Conservation (phyloP, 2,329 filamentous ascomycete species). For the Karstenula rhodostoma region DNA sequence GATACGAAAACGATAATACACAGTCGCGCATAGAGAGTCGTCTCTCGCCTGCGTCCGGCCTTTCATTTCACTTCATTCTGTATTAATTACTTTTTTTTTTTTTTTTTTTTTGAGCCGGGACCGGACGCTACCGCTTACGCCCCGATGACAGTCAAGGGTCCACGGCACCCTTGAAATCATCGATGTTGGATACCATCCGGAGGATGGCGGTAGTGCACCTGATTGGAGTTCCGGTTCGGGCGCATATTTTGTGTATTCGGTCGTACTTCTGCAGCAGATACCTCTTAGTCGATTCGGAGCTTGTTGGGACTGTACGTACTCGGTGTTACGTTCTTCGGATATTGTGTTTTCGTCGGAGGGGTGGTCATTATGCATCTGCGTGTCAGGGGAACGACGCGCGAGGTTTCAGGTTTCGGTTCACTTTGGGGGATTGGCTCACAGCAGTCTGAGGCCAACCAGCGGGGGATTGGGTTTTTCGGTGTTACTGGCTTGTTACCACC, state of each 20-base stretch:
- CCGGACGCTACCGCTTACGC: slow-evolving; percentile 28
- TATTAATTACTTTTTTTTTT: slow-evolving; percentile 43
- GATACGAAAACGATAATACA: slow-evolving; percentile 40
- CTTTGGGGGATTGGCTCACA: slow-evolving; percentile 23
- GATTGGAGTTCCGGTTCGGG: slow-evolving; percentile 29
- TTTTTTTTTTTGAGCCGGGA: slow-evolving; percentile 21
- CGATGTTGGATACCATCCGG: slow-evolving; percentile 31
- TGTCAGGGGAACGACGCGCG: slow-evolving; percentile 22
- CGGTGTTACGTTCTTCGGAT: slow-evolving; percentile 18
- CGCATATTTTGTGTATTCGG: slow-evolving; percentile 17
- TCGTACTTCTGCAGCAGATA: slow-evolving; percentile 41
- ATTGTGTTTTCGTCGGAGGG: slow-evolving; percentile 19
- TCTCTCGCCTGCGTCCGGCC: slow-evolving; percentile 13
- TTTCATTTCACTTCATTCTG: slow-evolving; percentile 40
- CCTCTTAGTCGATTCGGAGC: slow-evolving; percentile 39
- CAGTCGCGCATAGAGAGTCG: slow-evolving; percentile 31
- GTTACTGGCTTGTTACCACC: slow-evolving; percentile 20
- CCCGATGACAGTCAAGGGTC: slow-evolving; percentile 35
- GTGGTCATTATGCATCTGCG: slow-evolving; percentile 30
- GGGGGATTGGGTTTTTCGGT: slow-evolving; percentile 14
- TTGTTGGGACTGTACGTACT: slow-evolving; percentile 22
- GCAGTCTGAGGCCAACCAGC: slow-evolving; percentile 16
- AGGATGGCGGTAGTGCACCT: slow-evolving; percentile 27
- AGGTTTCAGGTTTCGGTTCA: slow-evolving; percentile 24
- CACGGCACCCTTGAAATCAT: slow-evolving; percentile 35